These are phyloP conservation scores for Voacanga thouarsii DNA, from an alignment of 257 asterid species.

Conservation along the genomic window DNA sequence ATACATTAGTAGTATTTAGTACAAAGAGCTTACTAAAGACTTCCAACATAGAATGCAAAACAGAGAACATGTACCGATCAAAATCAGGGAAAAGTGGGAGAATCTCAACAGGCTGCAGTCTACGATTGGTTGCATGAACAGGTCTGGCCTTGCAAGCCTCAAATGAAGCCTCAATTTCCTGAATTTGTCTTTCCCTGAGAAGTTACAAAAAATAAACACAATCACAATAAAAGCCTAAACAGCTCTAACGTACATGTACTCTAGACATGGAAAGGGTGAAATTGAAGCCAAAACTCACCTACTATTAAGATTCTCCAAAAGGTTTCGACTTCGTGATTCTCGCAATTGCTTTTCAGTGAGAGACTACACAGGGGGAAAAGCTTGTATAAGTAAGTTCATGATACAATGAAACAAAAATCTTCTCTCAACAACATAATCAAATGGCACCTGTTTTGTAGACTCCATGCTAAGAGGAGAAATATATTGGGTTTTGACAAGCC, in stretches of 20 bases:
- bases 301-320: conserved; percentile 78
- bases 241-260: background rate
- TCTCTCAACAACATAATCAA: conserved; percentile 12
- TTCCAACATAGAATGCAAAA: conserved; percentile 18
- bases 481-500: conserved; percentile 97
- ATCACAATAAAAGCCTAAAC: conserved; percentile 1
- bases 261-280: conserved; percentile 11
- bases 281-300: conserved; percentile 49
- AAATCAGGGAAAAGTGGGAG: conserved; percentile 82
- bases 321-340: conserved; percentile 60
- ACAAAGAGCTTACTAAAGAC: background rate
- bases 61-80: conserved; percentile 52
- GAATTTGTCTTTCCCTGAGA: conserved; percentile 71
- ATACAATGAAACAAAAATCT: conserved; percentile 7
- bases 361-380: conserved; percentile 48
- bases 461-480: conserved; percentile 90
- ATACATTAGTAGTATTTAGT: background rate
- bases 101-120: conserved; percentile 57
- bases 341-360: conserved; percentile 86
- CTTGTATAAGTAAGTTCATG: conserved; percentile 10
- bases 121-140: conserved; percentile 68
- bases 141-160: conserved; percentile 81
- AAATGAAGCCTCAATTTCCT: conserved; percentile 69
- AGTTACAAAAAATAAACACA: conserved; percentile 4
- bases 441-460: conserved; percentile 75